Evolutionary conservation across 1,284 basidiomycete species (phyloP).

Genomic region (Testicularia cyperi): DNA sequence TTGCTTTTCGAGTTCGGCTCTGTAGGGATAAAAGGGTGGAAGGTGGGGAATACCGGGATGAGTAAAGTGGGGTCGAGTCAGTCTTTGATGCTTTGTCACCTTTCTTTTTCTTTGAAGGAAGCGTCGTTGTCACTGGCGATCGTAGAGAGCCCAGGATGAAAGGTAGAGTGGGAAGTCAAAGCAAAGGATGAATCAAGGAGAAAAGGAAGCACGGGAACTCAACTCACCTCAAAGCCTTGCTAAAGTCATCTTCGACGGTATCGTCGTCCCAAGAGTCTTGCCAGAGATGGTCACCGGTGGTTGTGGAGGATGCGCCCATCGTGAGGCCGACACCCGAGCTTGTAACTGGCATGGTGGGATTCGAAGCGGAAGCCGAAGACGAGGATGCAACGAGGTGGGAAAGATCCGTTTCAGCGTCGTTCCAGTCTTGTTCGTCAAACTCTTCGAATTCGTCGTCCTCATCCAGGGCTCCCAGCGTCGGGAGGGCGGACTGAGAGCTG

Average conservation of each 20-base stretch:
- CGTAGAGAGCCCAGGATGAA: too few relatives aligned
- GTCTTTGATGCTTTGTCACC: too few relatives aligned
- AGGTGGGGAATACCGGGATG: background rate
- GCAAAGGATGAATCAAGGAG: too few relatives aligned
- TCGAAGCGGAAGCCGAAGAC: slow-evolving; percentile 21
- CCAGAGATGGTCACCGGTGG: slow-evolving; percentile 72
- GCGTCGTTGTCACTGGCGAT: too few relatives aligned
- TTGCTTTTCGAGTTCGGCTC: slow-evolving; percentile 48
- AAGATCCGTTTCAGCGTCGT: slow-evolving; percentile 76
- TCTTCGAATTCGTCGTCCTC: slow-evolving; percentile 60
- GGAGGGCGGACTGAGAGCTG: slow-evolving; percentile 31
- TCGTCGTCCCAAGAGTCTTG: slow-evolving; percentile 99
- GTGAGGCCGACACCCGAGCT: slow-evolving; percentile 42
- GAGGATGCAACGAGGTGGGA: slow-evolving; percentile 66
- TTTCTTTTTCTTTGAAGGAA: too few relatives aligned
- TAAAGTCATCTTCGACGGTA: slow-evolving; percentile 96
- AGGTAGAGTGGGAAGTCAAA: too few relatives aligned
- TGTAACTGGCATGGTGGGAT: too few relatives aligned
- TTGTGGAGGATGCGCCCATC: slow-evolving; percentile 32
- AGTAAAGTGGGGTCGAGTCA: too few relatives aligned
- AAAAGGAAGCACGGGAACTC: background rate
- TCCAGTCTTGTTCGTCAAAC: slow-evolving; percentile 68
- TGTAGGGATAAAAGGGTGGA: slow-evolving; percentile 2
- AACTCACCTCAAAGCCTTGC: slow-evolving; percentile 82
- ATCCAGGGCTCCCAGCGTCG: slow-evolving; percentile 53